Evolutionary conservation across 306 rosid genomes (phyloP).

Genomic region (Gillenia trifoliata): DNA sequence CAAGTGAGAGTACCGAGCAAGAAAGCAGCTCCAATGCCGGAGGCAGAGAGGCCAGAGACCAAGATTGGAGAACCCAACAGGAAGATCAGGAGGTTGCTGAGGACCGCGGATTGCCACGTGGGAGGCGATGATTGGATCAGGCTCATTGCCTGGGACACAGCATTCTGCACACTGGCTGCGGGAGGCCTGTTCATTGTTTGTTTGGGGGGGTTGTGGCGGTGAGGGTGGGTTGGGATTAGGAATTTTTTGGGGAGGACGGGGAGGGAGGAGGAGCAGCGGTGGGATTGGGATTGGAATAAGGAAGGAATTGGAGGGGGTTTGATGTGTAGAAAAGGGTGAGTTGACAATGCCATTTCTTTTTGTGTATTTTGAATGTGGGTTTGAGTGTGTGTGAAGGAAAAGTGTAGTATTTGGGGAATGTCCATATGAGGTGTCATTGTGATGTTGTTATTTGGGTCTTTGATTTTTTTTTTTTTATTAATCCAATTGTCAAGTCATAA

Average conservation of each 20-base stretch:
- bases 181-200: constrained; percentile 28
- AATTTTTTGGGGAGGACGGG: constrained; percentile 4
- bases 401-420: background rate
- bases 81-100: constrained; percentile 65
- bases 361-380: background rate
- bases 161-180: constrained; percentile 36
- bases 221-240: constrained; percentile 17
- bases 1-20: constrained; percentile 92
- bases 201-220: background rate
- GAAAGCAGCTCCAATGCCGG: constrained; percentile 87
- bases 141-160: constrained; percentile 42
- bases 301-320: constrained; percentile 20
- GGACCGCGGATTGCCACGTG: constrained; percentile 73
- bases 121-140: constrained; percentile 73
- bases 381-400: background rate
- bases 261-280: constrained; percentile 14
- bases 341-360: constrained; percentile 16
- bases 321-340: constrained; percentile 19
- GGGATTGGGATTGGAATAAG: constrained; percentile 18
- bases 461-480: no score
- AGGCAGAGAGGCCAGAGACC: constrained; percentile 67
- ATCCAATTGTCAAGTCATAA: no score
- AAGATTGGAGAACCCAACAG: constrained; percentile 67
- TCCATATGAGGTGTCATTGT: background rate
- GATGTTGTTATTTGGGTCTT: background rate